Base-by-base conservation (phyloP, 2,329 filamentous ascomycete species). In the Fusarium stilboides region DNA sequence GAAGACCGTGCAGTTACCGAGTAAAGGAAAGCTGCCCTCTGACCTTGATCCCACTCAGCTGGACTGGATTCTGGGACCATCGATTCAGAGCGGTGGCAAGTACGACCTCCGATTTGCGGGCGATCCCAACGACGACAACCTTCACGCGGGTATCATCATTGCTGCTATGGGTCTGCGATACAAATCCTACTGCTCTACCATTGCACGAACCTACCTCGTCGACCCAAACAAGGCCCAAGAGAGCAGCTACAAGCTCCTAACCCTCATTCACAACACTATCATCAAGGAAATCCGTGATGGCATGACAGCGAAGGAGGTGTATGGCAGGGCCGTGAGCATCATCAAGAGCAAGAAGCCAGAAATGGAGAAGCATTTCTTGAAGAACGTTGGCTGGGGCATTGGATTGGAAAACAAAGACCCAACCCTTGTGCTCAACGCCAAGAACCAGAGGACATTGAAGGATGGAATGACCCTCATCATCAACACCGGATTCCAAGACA, bases 221-320 rank as follows among this genome's bases (percentile, higher is more conserved):
- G 97, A 98, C 74, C 97, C 97, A 17, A 98, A 96, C 82, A 98
- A 98, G 80, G 89, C 92, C 1, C 96, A 99, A 78, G 96, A 98
- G 81, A 91, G 88, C 77, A 96, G 94, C 77, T 99, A 99, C 85
- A 97, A 95, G 75, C 88, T 98, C 17, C 86, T 99, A 6, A 85
- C 93, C 55, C 88, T 89, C 52, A 89, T 98, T 14, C 95, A 98
- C 80, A 94, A 94, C 71, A 83, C 92, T n/a, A 92, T 97, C 31
- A 87, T 99, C 76, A 97, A 96, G 78, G 93, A 96, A 74, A 89
- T 98, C 66, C 90, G 92, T 62, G 95, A 98, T 75, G 96, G 96
- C 31, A 92, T 91, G 14, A 83, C 89, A 3, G 93, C 92, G 49
- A 97, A 96, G 80, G 95, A 99, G 61, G 89, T 99, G 28, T 99